A percentile compares a stretch with the other conserved stretches of the same genome.
These are phyloP conservation scores for Solanum sejunctum DNA, from an alignment of 257 asterid genomes.

Conservation along the genomic window DNA sequence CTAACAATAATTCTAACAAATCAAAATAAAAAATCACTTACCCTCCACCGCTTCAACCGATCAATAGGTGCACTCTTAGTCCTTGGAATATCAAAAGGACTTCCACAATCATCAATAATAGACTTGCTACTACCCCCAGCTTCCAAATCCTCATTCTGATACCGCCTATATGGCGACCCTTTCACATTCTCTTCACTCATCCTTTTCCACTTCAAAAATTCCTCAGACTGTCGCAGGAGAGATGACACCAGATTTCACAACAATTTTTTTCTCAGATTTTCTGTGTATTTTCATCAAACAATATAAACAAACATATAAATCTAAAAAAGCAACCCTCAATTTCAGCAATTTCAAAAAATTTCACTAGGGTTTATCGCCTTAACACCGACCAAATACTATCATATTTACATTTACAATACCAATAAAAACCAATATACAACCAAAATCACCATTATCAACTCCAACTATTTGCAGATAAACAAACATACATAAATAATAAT, in stretches of 20 bases:
- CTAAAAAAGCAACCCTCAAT: neutral
- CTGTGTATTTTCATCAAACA: neutral
- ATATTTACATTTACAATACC: neutral
- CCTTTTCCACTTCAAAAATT: neutral
- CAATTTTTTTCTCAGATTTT: neutral
- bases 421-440: neutral
- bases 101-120: slow-evolving; percentile 33
- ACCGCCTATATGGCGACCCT: slow-evolving; percentile 50
- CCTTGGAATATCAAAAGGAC: slow-evolving; percentile 59
- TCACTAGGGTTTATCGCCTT: neutral
- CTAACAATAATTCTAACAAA: neutral
- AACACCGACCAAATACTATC: neutral
- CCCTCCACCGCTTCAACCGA: slow-evolving; percentile 80
- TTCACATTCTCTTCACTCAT: slow-evolving; percentile 1
- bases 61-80: slow-evolving; percentile 78
- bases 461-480: neutral
- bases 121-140: slow-evolving; percentile 16
- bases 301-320: neutral
- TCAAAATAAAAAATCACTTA: slow-evolving; percentile 14
- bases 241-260: slow-evolving; percentile 30
- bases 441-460: neutral
- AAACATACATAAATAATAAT: neutral
- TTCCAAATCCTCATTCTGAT: slow-evolving; percentile 48
- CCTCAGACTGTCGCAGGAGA: slow-evolving; percentile 55
- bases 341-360: neutral